Evolutionary conservation across 2,329 filamentous ascomycete genomes (phyloP), one percentile per base, ranked within the genome.

Genomic region (Hypomyces rosellus): DNA sequence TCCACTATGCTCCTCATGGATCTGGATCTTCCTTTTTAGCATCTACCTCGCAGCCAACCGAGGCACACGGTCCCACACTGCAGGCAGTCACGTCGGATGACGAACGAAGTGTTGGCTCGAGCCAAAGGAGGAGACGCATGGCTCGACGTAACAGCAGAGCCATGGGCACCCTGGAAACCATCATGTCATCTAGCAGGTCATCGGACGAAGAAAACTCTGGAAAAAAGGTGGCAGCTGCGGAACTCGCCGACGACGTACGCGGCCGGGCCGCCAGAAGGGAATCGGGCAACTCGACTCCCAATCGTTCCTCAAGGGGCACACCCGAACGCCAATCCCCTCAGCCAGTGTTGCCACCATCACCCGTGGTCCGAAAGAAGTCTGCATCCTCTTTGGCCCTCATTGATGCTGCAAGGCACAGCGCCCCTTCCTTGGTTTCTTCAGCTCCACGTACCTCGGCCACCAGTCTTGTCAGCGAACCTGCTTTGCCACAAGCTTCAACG

Each of bases 131-230:
- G 16, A 68, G 73, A 16, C 69, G 68, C 40, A 67, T 65, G 0
- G 63, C 63, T 2, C 68, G 76, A 37, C 68, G 74, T 39, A 73
- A 72, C 48, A 81, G 77, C 52, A 70, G 71, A 20, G 81, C 81
- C 5, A 80, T 84, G 63, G 79, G 80, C 3, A 84, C 80, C 1
- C 65, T 85, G 4, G 81, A 85, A 59, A 85, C 81, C 1, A 85
- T 85, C 59, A 84, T 84, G 72, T 84, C 80, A 20, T 82, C 79
- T 0, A 84, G 81, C 53, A 74, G 80, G 22, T 84, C 81, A 1
- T 84, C 81, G 0, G 80, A 82, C 20, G 81, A 84, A 55, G 81
- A 82, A 39, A 77, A 74, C 57, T 69, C 74, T 8, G 41, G 43
- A 57, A 82, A 80, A 64, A 82, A 77, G 60, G 72, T 79, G 1